These are phyloP conservation scores for Kickxella alabastrina DNA, from an alignment of 192 early-diverging fungal species.

Conservation along the genomic window DNA sequence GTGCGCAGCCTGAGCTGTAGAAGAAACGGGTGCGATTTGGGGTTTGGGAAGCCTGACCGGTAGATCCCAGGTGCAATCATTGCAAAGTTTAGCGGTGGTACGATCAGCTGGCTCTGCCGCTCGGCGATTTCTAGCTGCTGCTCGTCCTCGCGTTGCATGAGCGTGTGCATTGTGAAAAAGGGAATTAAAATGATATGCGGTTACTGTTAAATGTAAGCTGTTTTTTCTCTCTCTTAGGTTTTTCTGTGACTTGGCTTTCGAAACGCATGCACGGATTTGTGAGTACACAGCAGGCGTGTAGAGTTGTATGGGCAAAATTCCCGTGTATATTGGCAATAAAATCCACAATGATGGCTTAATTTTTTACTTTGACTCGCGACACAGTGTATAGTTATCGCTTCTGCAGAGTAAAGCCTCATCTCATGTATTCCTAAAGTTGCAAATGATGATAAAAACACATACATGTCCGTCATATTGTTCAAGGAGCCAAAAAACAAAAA, in stretches of 20 bases:
- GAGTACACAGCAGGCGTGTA: no score
- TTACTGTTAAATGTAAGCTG: no score
- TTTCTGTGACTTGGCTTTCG: background rate
- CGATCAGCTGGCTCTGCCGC: slow-evolving; percentile 56
- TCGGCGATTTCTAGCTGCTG: slow-evolving; percentile 23
- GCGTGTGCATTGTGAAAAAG: background rate
- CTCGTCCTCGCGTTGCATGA: slow-evolving; percentile 19
- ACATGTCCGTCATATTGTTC: no score
- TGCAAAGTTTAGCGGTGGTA: slow-evolving; percentile 92
- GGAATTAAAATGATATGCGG: slow-evolving; percentile 1
- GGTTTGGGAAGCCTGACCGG: slow-evolving; percentile 89
- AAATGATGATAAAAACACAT: no score
- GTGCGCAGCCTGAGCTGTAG: slow-evolving; percentile 77
- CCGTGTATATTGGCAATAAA: no score
- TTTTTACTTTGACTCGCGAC: no score
- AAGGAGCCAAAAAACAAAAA: no score
- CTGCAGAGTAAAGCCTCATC: no score
- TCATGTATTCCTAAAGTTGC: no score
- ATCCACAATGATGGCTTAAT: background rate
- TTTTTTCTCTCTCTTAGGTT: background rate
- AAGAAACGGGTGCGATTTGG: slow-evolving; percentile 87
- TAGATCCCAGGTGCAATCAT: slow-evolving; percentile 92
- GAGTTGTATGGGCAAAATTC: no score
- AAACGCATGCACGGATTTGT: no score
- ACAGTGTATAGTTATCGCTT: no score